Base-by-base conservation (phyloP, 257 asterid genomes). In the Nicotiana tabacum region DNA sequence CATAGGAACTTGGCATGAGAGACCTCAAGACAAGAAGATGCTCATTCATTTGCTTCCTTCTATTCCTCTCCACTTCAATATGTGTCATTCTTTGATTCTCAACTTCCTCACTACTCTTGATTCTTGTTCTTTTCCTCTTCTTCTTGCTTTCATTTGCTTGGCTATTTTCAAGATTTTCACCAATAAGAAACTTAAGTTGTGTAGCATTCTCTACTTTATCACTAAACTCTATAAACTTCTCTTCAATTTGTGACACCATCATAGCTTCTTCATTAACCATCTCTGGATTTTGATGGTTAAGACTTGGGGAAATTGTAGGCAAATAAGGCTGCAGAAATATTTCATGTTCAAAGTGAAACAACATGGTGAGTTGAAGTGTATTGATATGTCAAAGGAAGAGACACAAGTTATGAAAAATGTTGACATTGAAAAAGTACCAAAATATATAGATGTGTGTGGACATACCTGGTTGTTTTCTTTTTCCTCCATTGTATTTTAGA, bases 11-110 rank as follows among this genome's bases (percentile, higher is more conserved):
- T 21, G 99, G 99, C 99, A 96, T 96, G 90, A 96, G 98, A 68
- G 98, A 90, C 86, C 97, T 91, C 83, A 96, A 88, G 33, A 93
- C 99, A 0, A 93, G 93, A 81, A 96, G 97, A 87, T 94, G 98
- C 21, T 94, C 98, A 74, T 94, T 96, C 98, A 96, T 96, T 85
- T 96, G 99, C 87, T 94, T 96, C 89, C 99, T 88, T 17, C 99
- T 81, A 53, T 96, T 96, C 82, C 99, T 91, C 48, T 96, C 99
- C 2, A 96, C 98, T 0, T 97, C 98, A 6, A 94, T 96, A 80
- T 96, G 99, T 68, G 97, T 94, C 98, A 96, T 94, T 89, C 99
- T 85, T 55, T 96, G 98, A 87, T 97, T 96, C 88, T 96, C 99
- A 17, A 96, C 98, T 86, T 96, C 98, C 83, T 94, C 95, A n/a